Evolutionary conservation across 768 basidiomycete species (phyloP).

Genomic region (Podaxis pistillaris): DNA sequence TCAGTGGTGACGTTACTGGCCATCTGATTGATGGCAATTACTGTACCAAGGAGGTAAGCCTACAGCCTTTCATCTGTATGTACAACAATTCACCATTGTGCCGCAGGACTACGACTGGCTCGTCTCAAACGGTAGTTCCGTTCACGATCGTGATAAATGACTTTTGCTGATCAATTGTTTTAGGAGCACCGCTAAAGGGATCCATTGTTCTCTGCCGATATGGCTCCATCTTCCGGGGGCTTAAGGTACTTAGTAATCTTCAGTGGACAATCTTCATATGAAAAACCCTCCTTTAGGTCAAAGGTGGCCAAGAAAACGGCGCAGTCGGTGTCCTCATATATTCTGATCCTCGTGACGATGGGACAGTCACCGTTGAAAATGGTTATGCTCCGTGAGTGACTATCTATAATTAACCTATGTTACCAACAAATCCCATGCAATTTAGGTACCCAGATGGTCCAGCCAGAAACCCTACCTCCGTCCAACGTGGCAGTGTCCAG

Average conservation of each 20-base stretch:
- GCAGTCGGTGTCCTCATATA: slow-evolving; percentile 78
- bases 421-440: neutral
- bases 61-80: neutral
- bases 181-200: slow-evolving; percentile 71
- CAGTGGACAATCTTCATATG: neutral
- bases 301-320: slow-evolving; percentile 78
- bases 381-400: slow-evolving; percentile 52
- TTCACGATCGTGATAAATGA: neutral
- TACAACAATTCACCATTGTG: neutral
- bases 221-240: slow-evolving; percentile 74
- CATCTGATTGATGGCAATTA: slow-evolving; percentile 78
- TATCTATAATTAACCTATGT: neutral
- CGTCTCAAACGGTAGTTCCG: slow-evolving; percentile 28
- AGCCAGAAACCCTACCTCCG: slow-evolving; percentile 78
- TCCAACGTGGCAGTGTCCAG: slow-evolving; percentile 83
- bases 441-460: slow-evolving; percentile 74
- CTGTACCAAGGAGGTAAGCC: slow-evolving; percentile 57
- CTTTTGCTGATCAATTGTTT: neutral
- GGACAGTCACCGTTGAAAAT: slow-evolving; percentile 67
- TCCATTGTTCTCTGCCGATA: slow-evolving; percentile 79
- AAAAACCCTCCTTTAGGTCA: slow-evolving; percentile 44
- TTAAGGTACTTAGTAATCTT: slow-evolving; percentile 54
- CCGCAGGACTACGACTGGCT: slow-evolving; percentile 51
- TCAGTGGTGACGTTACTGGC: slow-evolving; percentile 71
- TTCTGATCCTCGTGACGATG: slow-evolving; percentile 82